Evolutionary conservation across 805 yeast species (phyloP).

Genomic region (Phaffomyces opuntiae): DNA sequence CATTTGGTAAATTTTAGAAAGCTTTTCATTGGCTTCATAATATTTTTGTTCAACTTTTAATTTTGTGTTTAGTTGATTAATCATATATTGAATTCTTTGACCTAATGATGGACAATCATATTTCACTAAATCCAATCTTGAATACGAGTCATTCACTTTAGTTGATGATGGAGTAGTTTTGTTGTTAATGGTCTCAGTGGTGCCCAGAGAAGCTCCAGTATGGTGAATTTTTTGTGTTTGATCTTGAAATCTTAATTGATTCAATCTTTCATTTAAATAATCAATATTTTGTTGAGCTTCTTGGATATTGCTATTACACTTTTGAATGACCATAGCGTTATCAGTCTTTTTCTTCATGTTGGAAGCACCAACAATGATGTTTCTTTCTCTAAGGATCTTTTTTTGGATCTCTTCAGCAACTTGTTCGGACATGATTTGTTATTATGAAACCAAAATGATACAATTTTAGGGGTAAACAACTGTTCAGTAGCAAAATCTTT

Average conservation of each 20-base stretch:
- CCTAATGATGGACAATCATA: conserved; percentile 94
- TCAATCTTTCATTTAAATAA: conserved; percentile 72
- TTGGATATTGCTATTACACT: conserved; percentile 82
- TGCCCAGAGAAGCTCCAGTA: neutral
- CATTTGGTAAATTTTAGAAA: conserved; percentile 74
- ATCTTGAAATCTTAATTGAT: conserved; percentile 39
- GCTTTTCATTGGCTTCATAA: conserved; percentile 85
- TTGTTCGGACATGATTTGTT: conserved; percentile 25
- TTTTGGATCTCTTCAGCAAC: conserved; percentile 62
- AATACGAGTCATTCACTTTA: conserved; percentile 29
- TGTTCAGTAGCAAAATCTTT: no score
- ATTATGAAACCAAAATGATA: neutral
- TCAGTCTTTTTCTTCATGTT: conserved; percentile 70
- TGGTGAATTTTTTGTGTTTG: neutral
- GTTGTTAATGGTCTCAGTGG: no score
- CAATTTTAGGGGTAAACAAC: no score
- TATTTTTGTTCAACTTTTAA: conserved; percentile 92
- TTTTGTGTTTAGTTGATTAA: conserved; percentile 90
- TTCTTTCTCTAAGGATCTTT: conserved; percentile 83
- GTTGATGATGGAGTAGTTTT: neutral
- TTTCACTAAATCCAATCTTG: conserved; percentile 75
- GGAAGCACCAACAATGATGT: conserved; percentile 83
- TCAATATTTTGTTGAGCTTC: conserved; percentile 91
- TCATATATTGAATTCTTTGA: conserved; percentile 90
- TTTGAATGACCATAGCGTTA: conserved; percentile 79